A percentile compares a stretch with the other conserved stretches of the same genome.
phyloP scores from a whole-genome alignment of 2,329 filamentous ascomycete species.

The Sclerotinia glacialis region DNA sequence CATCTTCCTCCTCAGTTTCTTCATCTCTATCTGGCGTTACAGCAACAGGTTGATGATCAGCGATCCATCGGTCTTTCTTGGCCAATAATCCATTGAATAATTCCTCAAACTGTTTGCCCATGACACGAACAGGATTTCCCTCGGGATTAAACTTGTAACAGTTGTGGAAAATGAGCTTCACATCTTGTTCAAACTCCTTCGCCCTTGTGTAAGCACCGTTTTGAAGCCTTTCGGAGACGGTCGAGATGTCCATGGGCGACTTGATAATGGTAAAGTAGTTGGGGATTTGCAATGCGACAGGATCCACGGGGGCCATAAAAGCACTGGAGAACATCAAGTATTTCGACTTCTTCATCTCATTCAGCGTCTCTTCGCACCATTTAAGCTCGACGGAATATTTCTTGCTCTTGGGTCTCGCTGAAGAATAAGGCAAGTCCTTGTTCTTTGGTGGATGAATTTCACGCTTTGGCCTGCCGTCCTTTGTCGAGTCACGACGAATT shows the following conservation, averaged over 20 bases:
- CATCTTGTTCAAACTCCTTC: slow-evolving; percentile 82
- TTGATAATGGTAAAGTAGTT: slow-evolving; percentile 93
- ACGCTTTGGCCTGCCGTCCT: slow-evolving; percentile 79
- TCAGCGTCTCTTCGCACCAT: slow-evolving; percentile 80
- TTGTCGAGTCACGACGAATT: slow-evolving; percentile 81
- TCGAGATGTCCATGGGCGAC: slow-evolving; percentile 91
- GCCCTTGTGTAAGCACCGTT: slow-evolving; percentile 74
- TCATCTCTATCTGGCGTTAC: slow-evolving; percentile 64
- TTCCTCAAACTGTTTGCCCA: slow-evolving; percentile 70
- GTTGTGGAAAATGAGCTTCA: slow-evolving; percentile 81
- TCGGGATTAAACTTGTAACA: slow-evolving; percentile 89
- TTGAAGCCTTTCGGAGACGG: slow-evolving; percentile 74
- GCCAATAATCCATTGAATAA: slow-evolving; percentile 74
- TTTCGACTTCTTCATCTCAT: slow-evolving; percentile 73
- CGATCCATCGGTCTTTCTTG: slow-evolving; percentile 78
- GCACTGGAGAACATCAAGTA: slow-evolving; percentile 65
- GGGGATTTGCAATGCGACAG: slow-evolving; percentile 89
- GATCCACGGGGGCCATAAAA: slow-evolving; percentile 84
- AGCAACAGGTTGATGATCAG: slow-evolving; percentile 65
- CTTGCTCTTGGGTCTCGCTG: slow-evolving; percentile 83
- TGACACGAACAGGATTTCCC: slow-evolving; percentile 68
- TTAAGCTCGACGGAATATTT: slow-evolving; percentile 84
- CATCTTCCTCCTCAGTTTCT: slow-evolving; percentile 60
- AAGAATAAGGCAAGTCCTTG: slow-evolving; percentile 85
- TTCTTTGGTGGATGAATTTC: slow-evolving; percentile 89